These are phyloP conservation scores for Microcera coccophila DNA, from an alignment of 2,329 filamentous ascomycete genomes.

Conservation along the genomic window DNA sequence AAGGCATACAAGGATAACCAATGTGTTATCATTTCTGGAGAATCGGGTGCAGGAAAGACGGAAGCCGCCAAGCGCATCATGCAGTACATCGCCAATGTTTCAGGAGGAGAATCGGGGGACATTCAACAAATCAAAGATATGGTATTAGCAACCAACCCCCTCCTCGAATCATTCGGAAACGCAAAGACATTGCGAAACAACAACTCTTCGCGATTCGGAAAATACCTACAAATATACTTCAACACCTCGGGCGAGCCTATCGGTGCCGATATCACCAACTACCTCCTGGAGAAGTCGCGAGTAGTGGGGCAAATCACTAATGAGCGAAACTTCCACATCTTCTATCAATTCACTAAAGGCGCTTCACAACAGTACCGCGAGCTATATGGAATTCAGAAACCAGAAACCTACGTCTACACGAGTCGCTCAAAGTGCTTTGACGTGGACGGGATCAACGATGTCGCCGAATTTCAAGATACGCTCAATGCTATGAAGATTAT, in stretches of 20 bases:
- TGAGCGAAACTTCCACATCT: conserved; percentile 98
- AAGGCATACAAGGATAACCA: conserved; percentile 99
- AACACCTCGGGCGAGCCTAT: conserved; percentile 87
- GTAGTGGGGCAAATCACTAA: conserved; percentile 93
- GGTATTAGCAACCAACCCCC: conserved; percentile 95
- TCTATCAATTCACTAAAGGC: conserved; percentile 97
- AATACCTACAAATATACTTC: conserved; percentile 97
- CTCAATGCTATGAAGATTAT: conserved; percentile 93
- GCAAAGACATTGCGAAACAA: conserved; percentile 98
- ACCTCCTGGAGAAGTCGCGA: conserved; percentile 89
- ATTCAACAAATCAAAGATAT: conserved; percentile 99
- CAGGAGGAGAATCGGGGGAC: conserved; percentile 75
- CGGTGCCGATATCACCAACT: conserved; percentile 97
- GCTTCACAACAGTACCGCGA: conserved; percentile 83
- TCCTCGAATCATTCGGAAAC: conserved; percentile 97
- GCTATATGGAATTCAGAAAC: conserved; percentile 84
- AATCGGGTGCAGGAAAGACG: conserved; percentile 97
- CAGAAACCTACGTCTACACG: conserved; percentile 89
- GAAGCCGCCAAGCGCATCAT: conserved; percentile 98
- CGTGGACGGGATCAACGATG: conserved; percentile 89
- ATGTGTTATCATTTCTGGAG: conserved; percentile 98
- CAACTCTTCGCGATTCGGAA: conserved; percentile 97
- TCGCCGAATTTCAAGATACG: conserved; percentile 84
- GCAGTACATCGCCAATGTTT: conserved; percentile 99
- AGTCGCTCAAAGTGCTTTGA: conserved; percentile 92